phyloP scores from a whole-genome alignment of 2,329 filamentous ascomycete species.

The Byssothecium circinans region DNA sequence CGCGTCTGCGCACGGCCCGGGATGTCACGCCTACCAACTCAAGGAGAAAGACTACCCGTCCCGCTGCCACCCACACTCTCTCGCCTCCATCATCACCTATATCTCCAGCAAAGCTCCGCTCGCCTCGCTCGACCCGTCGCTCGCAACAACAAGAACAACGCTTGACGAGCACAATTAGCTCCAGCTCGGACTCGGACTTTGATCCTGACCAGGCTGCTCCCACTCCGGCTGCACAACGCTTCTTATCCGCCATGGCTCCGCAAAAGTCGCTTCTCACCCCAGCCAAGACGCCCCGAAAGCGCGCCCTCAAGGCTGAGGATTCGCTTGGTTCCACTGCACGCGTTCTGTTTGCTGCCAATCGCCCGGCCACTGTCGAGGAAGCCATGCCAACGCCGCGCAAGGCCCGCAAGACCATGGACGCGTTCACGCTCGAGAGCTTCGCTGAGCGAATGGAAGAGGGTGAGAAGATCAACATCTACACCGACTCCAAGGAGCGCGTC shows the following conservation, averaged over 20 bases:
- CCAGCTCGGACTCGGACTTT: too few species aligned
- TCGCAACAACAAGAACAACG: conserved; percentile 10
- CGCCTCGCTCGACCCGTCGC: conserved; percentile 37
- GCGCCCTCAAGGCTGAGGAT: conserved; percentile 42
- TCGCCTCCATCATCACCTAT: conserved; percentile 48
- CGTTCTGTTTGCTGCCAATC: conserved; percentile 60
- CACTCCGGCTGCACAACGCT: conserved; percentile 26
- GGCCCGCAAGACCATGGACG: conserved; percentile 58
- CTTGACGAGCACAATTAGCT: conserved; percentile 3
- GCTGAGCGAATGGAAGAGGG: conserved; percentile 57
- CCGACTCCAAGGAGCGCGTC: conserved; percentile 74
- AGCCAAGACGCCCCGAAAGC: conserved; percentile 74
- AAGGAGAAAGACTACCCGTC: conserved; percentile 22
- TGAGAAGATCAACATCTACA: conserved; percentile 70
- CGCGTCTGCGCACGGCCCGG: conserved; percentile 27
- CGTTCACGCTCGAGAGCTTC: conserved; percentile 42
- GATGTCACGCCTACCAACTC: conserved; percentile 35
- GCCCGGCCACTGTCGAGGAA: conserved; percentile 64
- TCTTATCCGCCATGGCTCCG: conserved; percentile 33
- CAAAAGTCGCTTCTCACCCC: conserved; percentile 72
- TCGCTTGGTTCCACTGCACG: conserved; percentile 55
- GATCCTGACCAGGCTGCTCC: conserved; percentile 34
- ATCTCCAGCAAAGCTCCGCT: conserved; percentile 35
- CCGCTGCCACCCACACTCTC: conserved; percentile 52
- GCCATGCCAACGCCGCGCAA: conserved; percentile 63